Conservation (phyloP, 306 rosid genomes). For the Trifolium repens region DNA sequence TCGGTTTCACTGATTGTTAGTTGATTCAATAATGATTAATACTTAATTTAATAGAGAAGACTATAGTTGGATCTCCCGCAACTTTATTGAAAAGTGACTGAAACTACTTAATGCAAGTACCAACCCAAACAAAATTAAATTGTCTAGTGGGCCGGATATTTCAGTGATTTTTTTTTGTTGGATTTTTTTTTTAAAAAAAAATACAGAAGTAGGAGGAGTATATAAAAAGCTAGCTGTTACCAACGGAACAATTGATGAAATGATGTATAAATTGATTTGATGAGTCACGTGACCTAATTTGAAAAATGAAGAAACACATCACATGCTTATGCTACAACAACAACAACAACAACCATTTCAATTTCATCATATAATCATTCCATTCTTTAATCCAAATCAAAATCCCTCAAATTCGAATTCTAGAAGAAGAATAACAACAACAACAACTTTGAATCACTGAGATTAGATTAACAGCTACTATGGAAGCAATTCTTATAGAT, state of each 20-base stretch:
- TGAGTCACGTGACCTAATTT: not conserved
- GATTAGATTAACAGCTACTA: conserved; percentile 46
- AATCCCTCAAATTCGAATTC: not conserved
- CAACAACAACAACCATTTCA: not conserved
- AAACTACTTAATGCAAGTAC: too few relatives aligned
- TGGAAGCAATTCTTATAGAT: conserved; percentile 84
- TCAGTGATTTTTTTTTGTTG: too few relatives aligned
- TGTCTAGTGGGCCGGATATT: too few relatives aligned
- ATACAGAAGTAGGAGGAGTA: too few relatives aligned
- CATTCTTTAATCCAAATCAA: not conserved
- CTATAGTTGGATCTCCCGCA: too few relatives aligned
- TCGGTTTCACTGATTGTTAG: too few relatives aligned
- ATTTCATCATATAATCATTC: not conserved
- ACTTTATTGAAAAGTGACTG: too few relatives aligned
- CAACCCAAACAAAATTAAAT: too few relatives aligned
- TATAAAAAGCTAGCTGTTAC: not conserved
- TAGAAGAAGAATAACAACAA: conserved; percentile 20
- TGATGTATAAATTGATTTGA: too few relatives aligned
- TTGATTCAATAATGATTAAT: too few relatives aligned
- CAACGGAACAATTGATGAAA: not conserved
- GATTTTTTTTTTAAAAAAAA: too few relatives aligned
- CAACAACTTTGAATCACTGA: not conserved
- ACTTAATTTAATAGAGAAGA: too few relatives aligned
- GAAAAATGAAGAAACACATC: not conserved
- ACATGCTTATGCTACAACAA: not conserved